A percentile compares a stretch with the other conserved stretches of the same genome.
Conservation (phyloP, 306 rosid species). For the barrel medic (Medicago truncatula) region DNA sequence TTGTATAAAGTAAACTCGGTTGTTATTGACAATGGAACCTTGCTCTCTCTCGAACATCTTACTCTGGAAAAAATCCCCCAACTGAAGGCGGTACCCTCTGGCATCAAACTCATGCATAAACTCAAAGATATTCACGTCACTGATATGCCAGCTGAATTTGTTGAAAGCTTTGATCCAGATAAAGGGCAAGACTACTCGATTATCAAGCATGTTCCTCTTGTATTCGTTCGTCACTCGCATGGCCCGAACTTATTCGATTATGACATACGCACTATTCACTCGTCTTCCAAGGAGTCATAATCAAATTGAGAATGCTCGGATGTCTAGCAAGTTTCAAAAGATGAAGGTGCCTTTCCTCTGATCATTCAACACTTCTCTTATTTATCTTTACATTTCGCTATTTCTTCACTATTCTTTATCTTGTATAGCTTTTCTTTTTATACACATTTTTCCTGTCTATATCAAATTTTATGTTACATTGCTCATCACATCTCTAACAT, state of each 20-base stretch:
- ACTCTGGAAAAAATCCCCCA: not conserved
- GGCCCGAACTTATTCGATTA: not conserved
- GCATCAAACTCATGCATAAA: not conserved
- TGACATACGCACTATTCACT: not conserved
- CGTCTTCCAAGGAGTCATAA: not conserved
- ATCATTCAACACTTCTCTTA: not conserved
- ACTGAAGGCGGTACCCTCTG: not conserved
- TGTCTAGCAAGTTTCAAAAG: not conserved
- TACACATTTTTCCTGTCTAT: no score
- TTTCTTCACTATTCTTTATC: not conserved
- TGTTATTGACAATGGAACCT: not conserved
- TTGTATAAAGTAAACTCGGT: not conserved
- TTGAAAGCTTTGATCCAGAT: not conserved
- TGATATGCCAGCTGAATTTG: constrained; percentile 15
- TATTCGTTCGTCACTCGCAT: not conserved
- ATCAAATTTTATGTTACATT: no score
- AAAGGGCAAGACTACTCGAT: not conserved
- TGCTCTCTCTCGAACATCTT: constrained; percentile 4
- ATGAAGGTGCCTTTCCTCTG: not conserved
- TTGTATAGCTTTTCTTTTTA: no score
- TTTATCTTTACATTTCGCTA: not conserved
- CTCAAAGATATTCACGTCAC: not conserved
- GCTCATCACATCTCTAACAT: no score
- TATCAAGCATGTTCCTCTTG: not conserved
- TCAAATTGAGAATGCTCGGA: not conserved